phyloP scores from a whole-genome alignment of 2,329 filamentous ascomycete genomes.

The Chaetomiaceae sp. region DNA sequence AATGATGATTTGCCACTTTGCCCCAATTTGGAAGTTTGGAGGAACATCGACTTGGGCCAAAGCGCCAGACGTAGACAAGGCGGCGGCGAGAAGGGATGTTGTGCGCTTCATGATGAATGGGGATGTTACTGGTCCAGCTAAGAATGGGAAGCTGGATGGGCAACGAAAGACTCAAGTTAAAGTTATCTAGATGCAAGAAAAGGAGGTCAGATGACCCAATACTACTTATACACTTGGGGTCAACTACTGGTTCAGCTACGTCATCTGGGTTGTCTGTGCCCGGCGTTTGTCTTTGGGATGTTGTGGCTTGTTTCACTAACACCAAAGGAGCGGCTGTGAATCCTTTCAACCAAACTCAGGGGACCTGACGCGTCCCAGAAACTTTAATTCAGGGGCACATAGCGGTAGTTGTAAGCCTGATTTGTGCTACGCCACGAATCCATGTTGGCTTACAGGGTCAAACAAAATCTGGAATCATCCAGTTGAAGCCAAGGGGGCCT shows the following conservation, averaged over 20 bases:
- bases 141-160: too few species aligned
- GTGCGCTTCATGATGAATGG: slow-evolving; percentile 2
- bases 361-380: background rate
- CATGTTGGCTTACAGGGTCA: background rate
- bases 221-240: background rate
- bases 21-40: background rate
- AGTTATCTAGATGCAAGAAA: too few species aligned
- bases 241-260: too few species aligned
- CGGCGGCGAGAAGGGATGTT: background rate
- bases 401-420: background rate
- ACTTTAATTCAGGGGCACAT: background rate
- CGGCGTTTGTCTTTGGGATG: background rate
- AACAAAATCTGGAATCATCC: background rate
- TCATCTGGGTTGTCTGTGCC: background rate
- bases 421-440: background rate
- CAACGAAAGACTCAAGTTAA: too few species aligned
- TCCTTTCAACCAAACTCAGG: background rate
- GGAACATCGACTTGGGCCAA: slow-evolving; percentile 1
- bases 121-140: too few species aligned
- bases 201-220: too few species aligned
- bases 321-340: background rate
- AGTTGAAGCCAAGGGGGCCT: too few species aligned
- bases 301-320: background rate
- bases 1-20: slow-evolving; percentile 19
- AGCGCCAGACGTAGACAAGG: background rate